phyloP scores from a whole-genome alignment of 1,284 basidiomycete species.

The Neonothopanus nambi region DNA sequence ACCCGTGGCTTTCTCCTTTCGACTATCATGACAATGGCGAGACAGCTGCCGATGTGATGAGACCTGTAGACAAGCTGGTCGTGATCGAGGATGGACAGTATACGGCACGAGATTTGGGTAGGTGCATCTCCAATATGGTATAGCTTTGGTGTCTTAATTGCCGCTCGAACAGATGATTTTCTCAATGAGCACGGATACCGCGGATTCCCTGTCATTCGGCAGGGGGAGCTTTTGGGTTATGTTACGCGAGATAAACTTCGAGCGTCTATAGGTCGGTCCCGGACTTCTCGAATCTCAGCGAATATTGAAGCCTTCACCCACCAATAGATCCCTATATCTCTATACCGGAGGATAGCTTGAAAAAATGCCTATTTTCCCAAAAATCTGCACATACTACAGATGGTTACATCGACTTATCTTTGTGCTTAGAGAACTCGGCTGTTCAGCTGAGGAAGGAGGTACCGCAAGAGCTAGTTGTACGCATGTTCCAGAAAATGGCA shows the following conservation, averaged over 20 bases:
- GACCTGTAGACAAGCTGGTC: conserved; percentile 47
- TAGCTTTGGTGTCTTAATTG: background rate
- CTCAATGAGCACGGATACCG: conserved; percentile 48
- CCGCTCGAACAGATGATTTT: conserved; percentile 31
- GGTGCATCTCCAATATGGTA: conserved; percentile 15
- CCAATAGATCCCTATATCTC: conserved; percentile 22
- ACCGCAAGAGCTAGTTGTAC: conserved; percentile 68
- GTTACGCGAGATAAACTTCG: conserved; percentile 55
- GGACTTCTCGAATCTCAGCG: background rate
- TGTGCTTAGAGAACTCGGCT: conserved; percentile 55
- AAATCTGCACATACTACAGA: conserved; percentile 23
- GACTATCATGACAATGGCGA: conserved; percentile 68
- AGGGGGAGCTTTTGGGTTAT: conserved; percentile 56
- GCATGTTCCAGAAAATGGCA: conserved; percentile 73
- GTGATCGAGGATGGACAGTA: conserved; percentile 49
- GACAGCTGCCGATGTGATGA: conserved; percentile 66
- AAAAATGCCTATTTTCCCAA: conserved; percentile 42
- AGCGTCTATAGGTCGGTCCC: conserved; percentile 47
- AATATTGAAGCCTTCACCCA: conserved; percentile 15
- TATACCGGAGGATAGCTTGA: conserved; percentile 23
- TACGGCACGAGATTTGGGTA: conserved; percentile 52
- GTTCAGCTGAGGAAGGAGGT: conserved; percentile 67
- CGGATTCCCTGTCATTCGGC: conserved; percentile 63
- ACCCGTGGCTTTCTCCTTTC: conserved; percentile 73
- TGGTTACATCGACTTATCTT: conserved; percentile 46